phyloP scores from a whole-genome alignment of 176 grass and related monocot species.

The Triticum urartu region DNA sequence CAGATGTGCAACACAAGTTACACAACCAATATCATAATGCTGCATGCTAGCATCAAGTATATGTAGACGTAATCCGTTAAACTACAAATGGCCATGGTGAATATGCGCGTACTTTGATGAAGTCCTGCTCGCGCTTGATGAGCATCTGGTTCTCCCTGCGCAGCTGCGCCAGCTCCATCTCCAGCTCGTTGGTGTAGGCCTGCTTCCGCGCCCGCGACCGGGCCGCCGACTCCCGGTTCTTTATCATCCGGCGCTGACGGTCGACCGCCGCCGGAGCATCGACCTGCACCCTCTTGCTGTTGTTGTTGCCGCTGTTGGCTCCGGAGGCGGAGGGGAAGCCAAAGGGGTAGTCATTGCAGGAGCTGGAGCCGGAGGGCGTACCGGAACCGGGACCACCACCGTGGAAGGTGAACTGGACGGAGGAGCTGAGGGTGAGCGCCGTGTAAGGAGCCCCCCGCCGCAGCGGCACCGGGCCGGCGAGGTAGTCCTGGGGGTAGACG shows the following conservation, averaged over 20 bases:
- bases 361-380: constrained; percentile 5
- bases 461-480: background rate
- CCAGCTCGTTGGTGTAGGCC: constrained; percentile 37
- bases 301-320: background rate
- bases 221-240: constrained; percentile 48
- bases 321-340: background rate
- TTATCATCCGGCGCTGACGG: constrained; percentile 36
- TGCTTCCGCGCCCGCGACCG: constrained; percentile 34
- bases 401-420: constrained; percentile 29
- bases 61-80: background rate
- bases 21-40: background rate
- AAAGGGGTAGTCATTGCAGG: background rate
- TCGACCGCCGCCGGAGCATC: background rate
- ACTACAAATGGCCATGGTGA: background rate
- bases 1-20: background rate
- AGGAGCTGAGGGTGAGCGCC: constrained; percentile 18
- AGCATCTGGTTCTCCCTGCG: constrained; percentile 28
- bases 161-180: constrained; percentile 17
- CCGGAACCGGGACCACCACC: background rate
- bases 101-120: background rate
- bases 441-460: constrained; percentile 7
- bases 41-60: background rate
- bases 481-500: background rate
- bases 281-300: background rate
- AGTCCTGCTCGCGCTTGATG: background rate